Base-by-base conservation (phyloP, 495 filamentous ascomycete genomes). In the Thermothielavioides terrestris region DNA sequence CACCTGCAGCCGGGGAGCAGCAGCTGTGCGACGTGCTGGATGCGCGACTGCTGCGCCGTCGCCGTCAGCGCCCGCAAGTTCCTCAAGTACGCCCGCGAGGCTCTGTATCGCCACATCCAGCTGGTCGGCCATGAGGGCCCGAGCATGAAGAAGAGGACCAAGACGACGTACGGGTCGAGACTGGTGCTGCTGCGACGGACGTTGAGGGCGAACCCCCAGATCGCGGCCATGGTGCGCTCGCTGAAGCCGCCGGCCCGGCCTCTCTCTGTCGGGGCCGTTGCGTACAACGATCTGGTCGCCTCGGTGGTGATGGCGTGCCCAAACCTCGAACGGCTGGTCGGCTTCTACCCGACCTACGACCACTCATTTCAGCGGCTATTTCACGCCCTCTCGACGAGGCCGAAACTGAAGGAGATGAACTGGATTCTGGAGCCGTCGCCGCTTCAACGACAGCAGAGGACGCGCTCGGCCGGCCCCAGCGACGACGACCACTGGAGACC, bases 221-320 rank as follows among this genome's bases (percentile, higher is more conserved):
- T 89, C 56, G 88, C 87, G 42, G 76, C 77, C 46, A 73, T 84
- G 32, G 88, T 95, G 34, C 77, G 76, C 23, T 83, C 84, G 46
- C 69, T 96, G 17, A 86, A 87, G 46, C 77, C 89, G 14, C 82
- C 85, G 1, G 77, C 85, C 10, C 71, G 80, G 48, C 79, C 79
- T 15, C 73, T 68, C 8, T 69, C 69, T 35, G 61, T 55, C 67
- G 76, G 60, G 63, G 50, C 73, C 58, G 76, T 78, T 39, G 75
- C 83, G 44, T 84, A 87, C 53, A 76, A 85, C 26, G 80, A 90
- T 54, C 50, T 86, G 28, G 72, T 90, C 4, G 85, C 88, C 5
- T 88, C 86, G 6, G 67, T 96, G 23, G 79, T 95, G 25, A 89
- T 89, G 83, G 70, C 79, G 5, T 95, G 89, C 60, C 87, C 87